A percentile compares a stretch with the other conserved stretches of the same genome.
Conservation (phyloP, 2,329 filamentous ascomycete genomes). For the Aspergillus niger region DNA sequence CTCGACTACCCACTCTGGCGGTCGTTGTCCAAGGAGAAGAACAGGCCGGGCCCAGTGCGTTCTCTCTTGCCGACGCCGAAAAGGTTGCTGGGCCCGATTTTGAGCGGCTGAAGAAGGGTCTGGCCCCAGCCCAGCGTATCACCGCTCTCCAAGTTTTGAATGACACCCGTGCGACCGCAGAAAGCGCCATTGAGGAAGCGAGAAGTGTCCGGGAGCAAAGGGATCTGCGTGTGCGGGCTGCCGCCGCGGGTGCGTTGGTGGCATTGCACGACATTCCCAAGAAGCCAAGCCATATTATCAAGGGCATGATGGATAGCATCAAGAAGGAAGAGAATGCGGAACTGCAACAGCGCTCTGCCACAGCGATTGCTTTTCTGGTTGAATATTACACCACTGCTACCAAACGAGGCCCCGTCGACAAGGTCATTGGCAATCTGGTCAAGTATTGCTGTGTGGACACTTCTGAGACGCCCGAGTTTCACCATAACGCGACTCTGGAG, state of each 20-base stretch:
- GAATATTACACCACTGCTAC: conserved; percentile 79
- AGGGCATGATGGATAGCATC: conserved; percentile 96
- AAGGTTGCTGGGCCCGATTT: conserved; percentile 84
- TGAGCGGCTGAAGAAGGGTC: conserved; percentile 81
- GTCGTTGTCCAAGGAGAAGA: conserved; percentile 92
- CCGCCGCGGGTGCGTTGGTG: conserved; percentile 83
- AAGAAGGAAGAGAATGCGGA: conserved; percentile 92
- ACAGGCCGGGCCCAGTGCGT: conserved; percentile 88
- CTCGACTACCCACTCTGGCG: conserved; percentile 76
- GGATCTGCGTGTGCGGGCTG: conserved; percentile 82
- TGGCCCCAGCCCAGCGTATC: conserved; percentile 84
- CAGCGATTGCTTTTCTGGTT: conserved; percentile 81
- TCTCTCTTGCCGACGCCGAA: conserved; percentile 83
- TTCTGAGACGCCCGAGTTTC: conserved; percentile 94
- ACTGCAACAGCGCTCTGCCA: conserved; percentile 82
- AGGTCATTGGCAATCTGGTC: conserved; percentile 91
- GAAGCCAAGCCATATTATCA: conserved; percentile 90
- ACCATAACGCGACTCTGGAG: conserved; percentile 75
- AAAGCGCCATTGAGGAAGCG: conserved; percentile 76
- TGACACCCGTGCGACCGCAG: conserved; percentile 72
- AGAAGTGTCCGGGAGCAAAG: conserved; percentile 75
- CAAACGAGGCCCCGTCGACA: conserved; percentile 84
- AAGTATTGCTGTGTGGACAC: conserved; percentile 98
- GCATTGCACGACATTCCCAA: conserved; percentile 87
- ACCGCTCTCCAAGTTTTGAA: conserved; percentile 77